Evolutionary conservation across 75 land plant species (phyloP).

Genomic region (Gnetum montanum): DNA sequence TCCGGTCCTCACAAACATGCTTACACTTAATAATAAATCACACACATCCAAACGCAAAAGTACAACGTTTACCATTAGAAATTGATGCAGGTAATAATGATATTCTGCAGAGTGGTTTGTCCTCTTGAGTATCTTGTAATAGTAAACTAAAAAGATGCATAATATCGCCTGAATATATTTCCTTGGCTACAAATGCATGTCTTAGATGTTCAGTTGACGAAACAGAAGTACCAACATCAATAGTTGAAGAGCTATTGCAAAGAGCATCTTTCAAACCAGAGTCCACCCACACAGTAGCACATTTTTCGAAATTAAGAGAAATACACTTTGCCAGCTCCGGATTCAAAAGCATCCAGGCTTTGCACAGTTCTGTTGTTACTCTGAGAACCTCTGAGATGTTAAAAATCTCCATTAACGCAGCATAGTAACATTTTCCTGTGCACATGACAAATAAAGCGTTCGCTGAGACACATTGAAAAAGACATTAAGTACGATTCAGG

Average conservation of each 20-base stretch:
- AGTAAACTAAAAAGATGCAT: neutral
- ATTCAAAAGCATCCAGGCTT: conserved; percentile 7
- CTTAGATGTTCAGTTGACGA: neutral
- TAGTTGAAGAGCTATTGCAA: neutral
- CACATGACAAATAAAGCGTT: neutral
- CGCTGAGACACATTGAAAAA: too few species aligned
- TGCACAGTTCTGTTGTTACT: conserved; percentile 1
- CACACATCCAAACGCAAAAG: too few species aligned
- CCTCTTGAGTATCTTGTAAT: neutral
- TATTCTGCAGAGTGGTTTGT: neutral
- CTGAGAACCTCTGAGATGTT: conserved; percentile 5
- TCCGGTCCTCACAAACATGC: too few species aligned
- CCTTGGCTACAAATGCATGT: conserved; percentile 4
- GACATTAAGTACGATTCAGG: too few species aligned
- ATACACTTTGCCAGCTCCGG: conserved; percentile 2
- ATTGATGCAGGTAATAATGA: conserved; percentile 1
- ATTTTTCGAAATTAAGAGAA: conserved; percentile 1
- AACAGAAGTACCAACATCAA: neutral
- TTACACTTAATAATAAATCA: too few species aligned
- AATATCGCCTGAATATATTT: neutral
- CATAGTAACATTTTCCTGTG: conserved; percentile 4
- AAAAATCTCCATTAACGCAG: conserved; percentile 7
- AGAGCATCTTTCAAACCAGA: conserved; percentile 2
- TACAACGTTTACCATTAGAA: neutral
- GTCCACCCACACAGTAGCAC: neutral